Base-by-base conservation (phyloP, 164 flowering plant species). In the Cinnamomum micranthum region DNA sequence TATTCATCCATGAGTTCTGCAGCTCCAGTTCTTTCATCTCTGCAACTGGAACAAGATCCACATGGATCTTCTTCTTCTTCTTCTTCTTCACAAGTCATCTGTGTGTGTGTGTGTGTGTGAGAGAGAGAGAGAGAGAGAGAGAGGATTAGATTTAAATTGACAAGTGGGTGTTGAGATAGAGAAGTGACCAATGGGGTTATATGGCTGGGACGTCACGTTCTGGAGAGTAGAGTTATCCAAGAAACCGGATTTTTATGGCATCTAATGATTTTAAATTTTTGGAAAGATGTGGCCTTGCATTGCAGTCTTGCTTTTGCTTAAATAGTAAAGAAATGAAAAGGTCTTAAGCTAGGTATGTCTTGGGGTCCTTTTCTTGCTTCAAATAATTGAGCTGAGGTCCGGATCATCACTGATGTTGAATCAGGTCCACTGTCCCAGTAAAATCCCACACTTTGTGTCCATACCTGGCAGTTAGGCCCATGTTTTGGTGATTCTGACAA, bases 1-100 rank as follows among this genome's bases (percentile, higher is more conserved):
- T 68, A 76, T 69, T 86, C 88, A 33, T 91, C 95, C 66, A 89
- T 74, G 12, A 89, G 86, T 76, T 86, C 84, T 58, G 81, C 73
- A 50, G 81, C 71, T 70, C 72, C 84, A 15, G 74, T 70, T 17
- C 69, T 75, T n/a, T 73, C 79, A 50, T 73, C 71, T 67, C 50
- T 62, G 67, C 27, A 66, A 59, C 50, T 50, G 28, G 72, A 52
- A 71, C 50, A 73, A 47, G 59, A 65, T 60, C 60, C 75, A 50
- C 59, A 65, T 50, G 74, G 52, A n/a, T 63, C 74, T 28, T 71
- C 74, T 65, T 64, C 75, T 25, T 52, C 59, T 68, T 13, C 12
- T 10, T 52, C 59, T 68, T 13, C 12, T 10, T 69, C 55, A 47
- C 52, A 69, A 15, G 50, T 24, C 50, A 71, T 71, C 27, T 58